Percentiles rank a stretch among this genome's conserved stretches.
These are phyloP conservation scores for Stromatinia cepivora DNA, from an alignment of 2,329 filamentous ascomycete species.

Conservation along the genomic window DNA sequence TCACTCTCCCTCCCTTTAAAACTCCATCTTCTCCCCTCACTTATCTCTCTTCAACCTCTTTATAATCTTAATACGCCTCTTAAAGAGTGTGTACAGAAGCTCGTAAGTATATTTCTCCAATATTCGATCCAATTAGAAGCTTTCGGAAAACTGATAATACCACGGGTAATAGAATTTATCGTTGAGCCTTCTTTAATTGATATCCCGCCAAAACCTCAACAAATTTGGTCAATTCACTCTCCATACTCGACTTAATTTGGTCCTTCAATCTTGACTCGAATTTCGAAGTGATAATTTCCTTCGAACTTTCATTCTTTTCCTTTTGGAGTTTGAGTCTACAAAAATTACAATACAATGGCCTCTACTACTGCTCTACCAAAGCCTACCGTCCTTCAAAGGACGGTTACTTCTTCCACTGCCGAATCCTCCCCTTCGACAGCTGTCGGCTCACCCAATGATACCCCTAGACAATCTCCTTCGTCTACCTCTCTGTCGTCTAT, in stretches of 20 bases:
- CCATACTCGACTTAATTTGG: neutral
- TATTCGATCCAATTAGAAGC: neutral
- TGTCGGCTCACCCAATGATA: slow-evolving; percentile 58
- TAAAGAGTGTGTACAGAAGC: slow-evolving; percentile 12
- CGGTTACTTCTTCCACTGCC: slow-evolving; percentile 35
- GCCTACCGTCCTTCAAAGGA: slow-evolving; percentile 33
- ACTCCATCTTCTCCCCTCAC: neutral
- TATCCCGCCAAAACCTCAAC: slow-evolving; percentile 18
- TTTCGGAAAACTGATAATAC: slow-evolving; percentile 6
- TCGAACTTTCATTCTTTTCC: slow-evolving; percentile 1
- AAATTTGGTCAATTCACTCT: slow-evolving; percentile 18
- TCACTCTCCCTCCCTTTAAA: neutral
- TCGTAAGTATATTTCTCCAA: slow-evolving; percentile 5
- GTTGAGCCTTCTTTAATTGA: slow-evolving; percentile 17
- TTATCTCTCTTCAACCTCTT: neutral
- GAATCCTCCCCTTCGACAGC: slow-evolving; percentile 53
- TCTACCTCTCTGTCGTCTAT: slow-evolving; percentile 92
- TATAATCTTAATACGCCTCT: slow-evolving; percentile 7
- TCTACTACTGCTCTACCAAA: slow-evolving; percentile 38
- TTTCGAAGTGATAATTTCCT: slow-evolving; percentile 2
- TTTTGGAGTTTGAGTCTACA: neutral
- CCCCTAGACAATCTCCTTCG: slow-evolving; percentile 66
- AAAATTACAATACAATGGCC: slow-evolving; percentile 34
- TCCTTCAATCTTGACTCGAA: neutral
- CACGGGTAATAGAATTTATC: neutral